phyloP scores from a whole-genome alignment of 1,284 basidiomycete genomes.

The Cutaneotrichosporon sp. region DNA sequence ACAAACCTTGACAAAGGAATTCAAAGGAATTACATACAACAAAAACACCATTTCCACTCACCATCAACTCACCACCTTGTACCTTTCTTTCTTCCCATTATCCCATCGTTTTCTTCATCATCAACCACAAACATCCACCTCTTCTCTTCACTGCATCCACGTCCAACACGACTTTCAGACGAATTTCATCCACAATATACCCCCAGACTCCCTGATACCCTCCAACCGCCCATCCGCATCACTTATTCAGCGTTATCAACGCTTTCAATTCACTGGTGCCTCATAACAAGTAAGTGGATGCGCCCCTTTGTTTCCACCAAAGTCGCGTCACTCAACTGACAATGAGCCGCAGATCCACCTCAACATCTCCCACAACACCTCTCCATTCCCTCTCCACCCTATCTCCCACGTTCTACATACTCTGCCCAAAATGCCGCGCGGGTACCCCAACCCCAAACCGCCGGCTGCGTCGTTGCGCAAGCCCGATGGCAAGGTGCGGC shows the following conservation, averaged over 20 bases:
- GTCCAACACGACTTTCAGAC: not conserved
- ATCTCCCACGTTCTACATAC: not conserved
- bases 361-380: not conserved
- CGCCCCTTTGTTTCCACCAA: not conserved
- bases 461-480: not conserved
- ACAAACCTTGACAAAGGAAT: not conserved
- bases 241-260: not conserved
- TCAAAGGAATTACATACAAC: not conserved
- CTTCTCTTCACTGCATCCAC: not conserved
- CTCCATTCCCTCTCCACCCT: not conserved
- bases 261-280: not conserved
- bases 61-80: not conserved
- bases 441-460: slow-evolving; percentile 6
- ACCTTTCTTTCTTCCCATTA: slow-evolving; percentile 3
- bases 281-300: not conserved
- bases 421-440: slow-evolving; percentile 13
- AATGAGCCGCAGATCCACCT: not conserved
- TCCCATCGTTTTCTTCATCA: not conserved
- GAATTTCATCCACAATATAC: not conserved
- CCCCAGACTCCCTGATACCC: not conserved
- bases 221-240: not conserved
- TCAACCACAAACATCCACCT: not conserved
- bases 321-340: slow-evolving; percentile 1
- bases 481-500: slow-evolving; percentile 19
- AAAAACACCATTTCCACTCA: not conserved